Percentiles rank a stretch among this genome's conserved stretches.
Evolutionary conservation across 2,329 filamentous ascomycete species (phyloP).

Genomic region (Westerdykella sp.): DNA sequence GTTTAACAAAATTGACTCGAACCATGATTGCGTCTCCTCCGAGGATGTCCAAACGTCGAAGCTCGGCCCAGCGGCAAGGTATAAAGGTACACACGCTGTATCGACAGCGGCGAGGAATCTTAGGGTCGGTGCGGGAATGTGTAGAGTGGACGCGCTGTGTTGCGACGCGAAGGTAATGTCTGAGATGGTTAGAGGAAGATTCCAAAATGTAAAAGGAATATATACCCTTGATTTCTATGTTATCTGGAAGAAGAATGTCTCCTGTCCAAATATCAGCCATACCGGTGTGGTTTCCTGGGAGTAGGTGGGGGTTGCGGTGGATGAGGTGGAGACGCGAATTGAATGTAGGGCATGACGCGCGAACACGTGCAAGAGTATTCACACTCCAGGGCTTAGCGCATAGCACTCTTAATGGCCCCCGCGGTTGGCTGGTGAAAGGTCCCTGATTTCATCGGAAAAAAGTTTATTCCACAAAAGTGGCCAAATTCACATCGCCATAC

Average conservation of each 20-base stretch:
- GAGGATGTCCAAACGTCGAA: slow-evolving; percentile 35
- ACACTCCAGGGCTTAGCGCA: too few relatives aligned
- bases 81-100: slow-evolving; percentile 36
- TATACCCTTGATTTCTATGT: slow-evolving; percentile 20
- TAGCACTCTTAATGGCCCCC: too few relatives aligned
- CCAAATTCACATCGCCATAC: too few relatives aligned
- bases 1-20: slow-evolving; percentile 32
- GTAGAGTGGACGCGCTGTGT: slow-evolving; percentile 11
- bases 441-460: too few relatives aligned
- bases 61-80: slow-evolving; percentile 34
- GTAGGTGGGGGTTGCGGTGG: too few relatives aligned
- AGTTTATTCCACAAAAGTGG: too few relatives aligned
- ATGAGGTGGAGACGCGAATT: too few relatives aligned
- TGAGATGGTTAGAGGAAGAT: slow-evolving; percentile 7
- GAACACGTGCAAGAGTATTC: too few relatives aligned
- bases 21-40: slow-evolving; percentile 36
- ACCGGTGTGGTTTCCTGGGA: slow-evolving; percentile 1
- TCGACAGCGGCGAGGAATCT: slow-evolving; percentile 39
- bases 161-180: slow-evolving; percentile 26
- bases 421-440: too few relatives aligned
- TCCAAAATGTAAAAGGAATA: background rate
- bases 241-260: slow-evolving; percentile 26
- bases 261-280: slow-evolving; percentile 34
- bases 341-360: too few relatives aligned
- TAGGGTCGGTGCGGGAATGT: slow-evolving; percentile 14